Percentiles rank a stretch among this genome's conserved stretches.
These are phyloP conservation scores for Stachybotrys chlorohalonatus DNA, from an alignment of 2,329 filamentous ascomycete species.

Conservation along the genomic window DNA sequence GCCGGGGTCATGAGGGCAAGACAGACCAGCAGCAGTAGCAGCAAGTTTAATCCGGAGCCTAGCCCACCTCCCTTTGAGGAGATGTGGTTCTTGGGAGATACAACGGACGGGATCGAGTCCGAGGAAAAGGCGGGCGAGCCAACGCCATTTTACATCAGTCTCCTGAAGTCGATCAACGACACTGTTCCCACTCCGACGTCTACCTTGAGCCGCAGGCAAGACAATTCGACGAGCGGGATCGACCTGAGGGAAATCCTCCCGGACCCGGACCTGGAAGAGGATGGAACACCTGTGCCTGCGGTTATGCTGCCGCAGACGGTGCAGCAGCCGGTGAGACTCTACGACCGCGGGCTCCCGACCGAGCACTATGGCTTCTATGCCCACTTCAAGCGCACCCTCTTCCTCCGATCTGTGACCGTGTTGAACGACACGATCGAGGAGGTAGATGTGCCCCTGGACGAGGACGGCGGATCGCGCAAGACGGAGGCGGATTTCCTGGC, in stretches of 20 bases:
- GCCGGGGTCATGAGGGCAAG: slow-evolving; percentile 11
- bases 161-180: slow-evolving; percentile 42
- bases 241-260: slow-evolving; percentile 44
- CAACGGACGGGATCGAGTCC: slow-evolving; percentile 63
- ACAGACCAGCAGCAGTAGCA: slow-evolving; percentile 3
- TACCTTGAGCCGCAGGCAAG: slow-evolving; percentile 13
- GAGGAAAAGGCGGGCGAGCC: slow-evolving; percentile 70
- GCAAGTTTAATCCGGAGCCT: slow-evolving; percentile 41
- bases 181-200: slow-evolving; percentile 15
- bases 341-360: slow-evolving; percentile 66
- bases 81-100: slow-evolving; percentile 74
- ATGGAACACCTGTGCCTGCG: slow-evolving; percentile 66
- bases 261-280: slow-evolving; percentile 48
- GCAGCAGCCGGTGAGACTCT: slow-evolving; percentile 76
- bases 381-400: slow-evolving; percentile 83
- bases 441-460: slow-evolving; percentile 35
- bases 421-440: slow-evolving; percentile 35
- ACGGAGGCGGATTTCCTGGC: slow-evolving; percentile 45
- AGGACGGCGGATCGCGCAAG: slow-evolving; percentile 44
- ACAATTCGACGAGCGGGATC: slow-evolving; percentile 10
- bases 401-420: slow-evolving; percentile 53
- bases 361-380: slow-evolving; percentile 95
- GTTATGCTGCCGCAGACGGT: slow-evolving; percentile 60
- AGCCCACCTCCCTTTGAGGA: slow-evolving; percentile 56
- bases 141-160: slow-evolving; percentile 80